Evolutionary conservation across 371 early-diverging fungal genomes (phyloP).

Genomic region (Chytridium lagenaria): DNA sequence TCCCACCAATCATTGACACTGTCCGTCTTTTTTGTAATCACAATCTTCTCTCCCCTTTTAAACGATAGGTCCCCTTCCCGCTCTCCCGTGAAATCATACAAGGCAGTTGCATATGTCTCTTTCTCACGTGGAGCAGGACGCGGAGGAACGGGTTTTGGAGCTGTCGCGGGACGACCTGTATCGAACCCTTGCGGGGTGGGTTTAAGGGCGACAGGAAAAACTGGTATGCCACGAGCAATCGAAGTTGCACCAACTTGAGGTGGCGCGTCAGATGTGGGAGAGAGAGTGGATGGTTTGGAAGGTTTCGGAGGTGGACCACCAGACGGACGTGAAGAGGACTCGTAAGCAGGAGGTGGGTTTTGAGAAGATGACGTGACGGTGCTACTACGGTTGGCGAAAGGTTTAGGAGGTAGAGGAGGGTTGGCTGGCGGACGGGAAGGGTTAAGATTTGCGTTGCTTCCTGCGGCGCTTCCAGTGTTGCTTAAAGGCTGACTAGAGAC

Average conservation of each 20-base stretch:
- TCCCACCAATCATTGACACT: conserved; percentile 47
- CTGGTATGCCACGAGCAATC: neutral
- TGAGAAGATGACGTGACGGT: neutral
- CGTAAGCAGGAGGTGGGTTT: conserved; percentile 14
- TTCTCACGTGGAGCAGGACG: neutral
- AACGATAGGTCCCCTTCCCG: conserved; percentile 48
- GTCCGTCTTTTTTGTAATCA: conserved; percentile 34
- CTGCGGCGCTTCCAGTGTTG: neutral
- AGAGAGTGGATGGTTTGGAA: conserved; percentile 6
- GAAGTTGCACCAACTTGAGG: neutral
- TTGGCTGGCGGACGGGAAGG: conserved; percentile 7
- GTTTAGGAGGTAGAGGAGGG: conserved; percentile 16
- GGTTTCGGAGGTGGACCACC: neutral
- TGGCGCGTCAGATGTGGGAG: neutral
- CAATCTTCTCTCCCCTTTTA: conserved; percentile 50
- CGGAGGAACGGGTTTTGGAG: neutral
- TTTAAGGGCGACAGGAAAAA: neutral
- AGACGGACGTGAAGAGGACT: neutral
- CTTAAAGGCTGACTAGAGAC: too few species aligned
- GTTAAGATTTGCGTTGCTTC: neutral
- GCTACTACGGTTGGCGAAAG: neutral
- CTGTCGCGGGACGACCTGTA: neutral
- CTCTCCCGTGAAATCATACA: conserved; percentile 49
- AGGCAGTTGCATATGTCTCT: conserved; percentile 33
- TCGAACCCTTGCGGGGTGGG: neutral